Conservation (phyloP, 2,329 filamentous ascomycete species). For the Pseudovirgaria hyperparasitica region DNA sequence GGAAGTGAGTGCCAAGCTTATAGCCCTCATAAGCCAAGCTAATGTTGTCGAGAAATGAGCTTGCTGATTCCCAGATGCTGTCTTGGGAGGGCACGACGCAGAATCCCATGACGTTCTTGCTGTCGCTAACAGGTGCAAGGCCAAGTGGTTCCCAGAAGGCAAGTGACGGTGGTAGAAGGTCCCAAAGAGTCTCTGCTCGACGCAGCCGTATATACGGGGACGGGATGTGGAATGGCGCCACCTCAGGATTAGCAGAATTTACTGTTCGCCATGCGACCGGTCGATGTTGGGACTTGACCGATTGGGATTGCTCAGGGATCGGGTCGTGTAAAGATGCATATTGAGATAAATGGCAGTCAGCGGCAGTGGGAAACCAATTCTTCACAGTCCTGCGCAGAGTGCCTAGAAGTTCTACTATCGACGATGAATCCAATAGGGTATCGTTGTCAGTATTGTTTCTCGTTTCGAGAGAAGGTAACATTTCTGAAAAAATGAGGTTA, state of each 20-base stretch:
- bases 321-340: slow-evolving; percentile 26
- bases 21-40: slow-evolving; percentile 61
- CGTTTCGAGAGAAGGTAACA: neutral
- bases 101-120: slow-evolving; percentile 58
- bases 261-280: slow-evolving; percentile 2
- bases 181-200: slow-evolving; percentile 55
- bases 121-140: slow-evolving; percentile 55
- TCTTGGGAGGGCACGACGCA: slow-evolving; percentile 58
- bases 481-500: slow-evolving; percentile 1
- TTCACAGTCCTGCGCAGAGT: neutral
- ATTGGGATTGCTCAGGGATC: slow-evolving; percentile 7
- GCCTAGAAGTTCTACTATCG: neutral
- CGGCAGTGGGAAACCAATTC: slow-evolving; percentile 2
- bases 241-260: slow-evolving; percentile 3
- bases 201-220: slow-evolving; percentile 61
- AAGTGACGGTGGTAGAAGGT: slow-evolving; percentile 61
- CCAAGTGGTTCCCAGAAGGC: slow-evolving; percentile 74
- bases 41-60: slow-evolving; percentile 54
- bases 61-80: slow-evolving; percentile 47
- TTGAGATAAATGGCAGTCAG: slow-evolving; percentile 6
- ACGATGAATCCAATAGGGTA: neutral
- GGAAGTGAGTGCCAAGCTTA: slow-evolving; percentile 54
- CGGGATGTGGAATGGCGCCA: slow-evolving; percentile 42
- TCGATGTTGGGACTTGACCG: slow-evolving; percentile 4
- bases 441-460: neutral